Conservation (phyloP, 306 rosid species). For the Citrullus amarus region DNA sequence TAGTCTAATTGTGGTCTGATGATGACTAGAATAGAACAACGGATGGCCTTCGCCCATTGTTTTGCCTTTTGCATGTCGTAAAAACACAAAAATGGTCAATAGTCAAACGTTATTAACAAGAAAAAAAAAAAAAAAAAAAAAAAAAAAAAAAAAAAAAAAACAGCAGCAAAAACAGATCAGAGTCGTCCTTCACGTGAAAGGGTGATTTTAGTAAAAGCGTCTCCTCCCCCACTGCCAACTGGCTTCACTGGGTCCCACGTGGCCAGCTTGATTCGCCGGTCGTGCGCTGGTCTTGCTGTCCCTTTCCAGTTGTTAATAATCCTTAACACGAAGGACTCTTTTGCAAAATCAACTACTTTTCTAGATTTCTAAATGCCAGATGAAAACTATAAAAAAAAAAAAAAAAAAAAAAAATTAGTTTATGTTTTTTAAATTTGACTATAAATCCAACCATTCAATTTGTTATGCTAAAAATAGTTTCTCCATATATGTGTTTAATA, state of each 20-base stretch:
- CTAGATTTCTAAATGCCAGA: neutral
- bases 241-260: constrained; percentile 2
- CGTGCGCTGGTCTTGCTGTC: neutral
- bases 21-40: neutral
- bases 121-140: no score
- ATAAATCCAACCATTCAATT: no score
- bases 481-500: no score
- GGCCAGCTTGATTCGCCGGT: neutral
- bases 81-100: neutral
- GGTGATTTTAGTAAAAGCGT: neutral
- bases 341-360: neutral
- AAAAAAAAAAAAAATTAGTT: no score
- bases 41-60: neutral
- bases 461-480: no score
- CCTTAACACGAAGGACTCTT: neutral
- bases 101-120: constrained; percentile 7
- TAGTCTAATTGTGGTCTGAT: no score
- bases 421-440: no score
- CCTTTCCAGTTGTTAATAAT: neutral
- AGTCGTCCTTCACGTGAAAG: neutral
- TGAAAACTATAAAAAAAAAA: no score
- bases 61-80: neutral
- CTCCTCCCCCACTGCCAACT: constrained; percentile 1
- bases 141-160: neutral
- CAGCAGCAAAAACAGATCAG: neutral